Percentiles rank a stretch among this genome's conserved stretches.
These are phyloP conservation scores for Alternaria sp. DNA, from an alignment of 2,329 filamentous ascomycete species.

Conservation along the genomic window DNA sequence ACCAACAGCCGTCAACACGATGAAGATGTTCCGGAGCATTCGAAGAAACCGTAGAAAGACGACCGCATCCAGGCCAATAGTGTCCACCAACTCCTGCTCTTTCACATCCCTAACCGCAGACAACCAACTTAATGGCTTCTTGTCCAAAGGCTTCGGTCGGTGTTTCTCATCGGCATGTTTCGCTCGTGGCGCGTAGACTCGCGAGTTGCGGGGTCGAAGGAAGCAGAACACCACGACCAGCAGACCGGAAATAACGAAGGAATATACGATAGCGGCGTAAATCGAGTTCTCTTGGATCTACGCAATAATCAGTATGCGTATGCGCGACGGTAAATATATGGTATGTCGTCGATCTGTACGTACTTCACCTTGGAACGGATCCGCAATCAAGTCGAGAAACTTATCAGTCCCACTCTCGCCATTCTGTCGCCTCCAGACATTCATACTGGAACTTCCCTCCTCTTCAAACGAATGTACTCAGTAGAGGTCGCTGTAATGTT, in stretches of 20 bases:
- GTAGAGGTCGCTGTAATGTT: not conserved
- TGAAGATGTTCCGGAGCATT: conserved; percentile 91
- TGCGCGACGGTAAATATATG: not conserved
- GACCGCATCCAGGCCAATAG: conserved; percentile 88
- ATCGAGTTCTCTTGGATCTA: conserved; percentile 70
- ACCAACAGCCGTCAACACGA: conserved; percentile 74
- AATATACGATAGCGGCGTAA: conserved; percentile 80
- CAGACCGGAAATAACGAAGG: conserved; percentile 74
- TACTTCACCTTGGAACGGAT: conserved; percentile 49
- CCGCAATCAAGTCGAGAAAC: conserved; percentile 50
- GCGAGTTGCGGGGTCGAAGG: conserved; percentile 84
- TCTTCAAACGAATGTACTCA: conserved; percentile 10
- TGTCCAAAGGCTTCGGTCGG: conserved; percentile 82
- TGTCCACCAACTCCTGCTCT: conserved; percentile 78
- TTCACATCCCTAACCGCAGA: conserved; percentile 75
- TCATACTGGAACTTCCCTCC: conserved; percentile 14
- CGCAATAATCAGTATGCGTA: not conserved
- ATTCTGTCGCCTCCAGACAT: conserved; percentile 15
- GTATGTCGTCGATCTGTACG: not conserved
- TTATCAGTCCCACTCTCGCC: conserved; percentile 33
- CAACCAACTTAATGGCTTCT: conserved; percentile 87
- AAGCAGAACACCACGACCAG: conserved; percentile 86
- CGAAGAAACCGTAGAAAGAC: conserved; percentile 85
- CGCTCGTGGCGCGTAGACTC: conserved; percentile 91
- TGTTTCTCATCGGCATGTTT: conserved; percentile 93